These are phyloP conservation scores for Pisolithus microcarpus DNA, from an alignment of 768 basidiomycete species.

Conservation along the genomic window DNA sequence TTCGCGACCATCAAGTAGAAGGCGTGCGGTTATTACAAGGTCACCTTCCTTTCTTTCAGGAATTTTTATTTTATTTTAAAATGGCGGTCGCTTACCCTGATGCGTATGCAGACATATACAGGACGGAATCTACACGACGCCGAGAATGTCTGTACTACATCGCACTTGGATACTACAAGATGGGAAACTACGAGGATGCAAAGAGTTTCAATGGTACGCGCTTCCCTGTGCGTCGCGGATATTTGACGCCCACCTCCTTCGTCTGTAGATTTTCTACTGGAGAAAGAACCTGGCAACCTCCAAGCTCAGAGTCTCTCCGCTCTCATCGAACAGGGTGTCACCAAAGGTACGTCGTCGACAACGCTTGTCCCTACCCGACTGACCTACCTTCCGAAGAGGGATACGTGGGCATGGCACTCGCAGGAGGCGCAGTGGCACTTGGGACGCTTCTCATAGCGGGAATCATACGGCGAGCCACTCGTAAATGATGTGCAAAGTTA, in stretches of 20 bases:
- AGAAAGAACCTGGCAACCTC: conserved; percentile 89
- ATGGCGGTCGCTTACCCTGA: no score
- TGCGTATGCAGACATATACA: conserved; percentile 70
- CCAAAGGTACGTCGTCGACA: conserved; percentile 51
- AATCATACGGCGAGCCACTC: conserved; percentile 76
- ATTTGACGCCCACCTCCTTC: conserved; percentile 1
- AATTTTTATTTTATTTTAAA: no score
- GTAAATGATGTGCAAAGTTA: conserved; percentile 29
- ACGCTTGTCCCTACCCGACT: neutral
- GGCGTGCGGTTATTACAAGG: conserved; percentile 91
- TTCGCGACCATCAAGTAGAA: conserved; percentile 80
- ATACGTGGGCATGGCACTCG: conserved; percentile 97
- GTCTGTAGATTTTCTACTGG: conserved; percentile 65
- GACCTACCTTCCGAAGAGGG: conserved; percentile 54
- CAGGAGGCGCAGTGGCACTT: conserved; percentile 82
- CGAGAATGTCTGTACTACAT: conserved; percentile 97
- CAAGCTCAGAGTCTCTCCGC: conserved; percentile 81
- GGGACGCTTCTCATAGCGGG: conserved; percentile 68
- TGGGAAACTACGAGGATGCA: conserved; percentile 90
- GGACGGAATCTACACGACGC: conserved; percentile 75
- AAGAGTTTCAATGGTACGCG: conserved; percentile 83
- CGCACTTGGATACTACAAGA: conserved; percentile 93
- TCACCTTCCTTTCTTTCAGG: conserved; percentile 24
- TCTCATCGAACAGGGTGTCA: conserved; percentile 82
- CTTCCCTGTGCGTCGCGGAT: neutral